Base-by-base conservation (phyloP, 2,329 filamentous ascomycete genomes). In the Cladorrhinum sp. region DNA sequence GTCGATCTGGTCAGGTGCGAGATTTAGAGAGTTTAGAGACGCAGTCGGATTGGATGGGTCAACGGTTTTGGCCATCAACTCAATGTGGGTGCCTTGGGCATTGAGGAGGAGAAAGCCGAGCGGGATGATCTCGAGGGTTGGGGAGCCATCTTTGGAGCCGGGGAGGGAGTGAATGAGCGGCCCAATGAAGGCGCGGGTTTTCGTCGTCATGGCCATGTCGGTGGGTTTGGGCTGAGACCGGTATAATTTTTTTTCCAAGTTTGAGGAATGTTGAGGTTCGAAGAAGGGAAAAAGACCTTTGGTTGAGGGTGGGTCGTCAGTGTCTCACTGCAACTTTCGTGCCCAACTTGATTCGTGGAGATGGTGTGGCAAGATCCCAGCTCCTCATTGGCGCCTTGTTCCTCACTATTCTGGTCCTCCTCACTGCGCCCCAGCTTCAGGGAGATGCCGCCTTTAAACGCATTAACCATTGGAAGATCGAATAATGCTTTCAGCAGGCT, bases 41-140 rank as follows among this genome's bases (percentile, higher is more conserved):
- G 48, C 29, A 3, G 8, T 18, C 3, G 22, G 24, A 9, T 56
- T 32, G 1, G 66, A 62, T 13, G 50, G 54, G 16, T 65, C 32
- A 2, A 66, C 48, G n/a, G 67, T 56, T 38, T 64, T 68, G 4
- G 13, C 13, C 18, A 65, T 29, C 13, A 76, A 54, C 13, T 57
- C 10, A 1, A 62, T 41, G 52, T 76, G 74, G 7, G 57, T 60
- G 13, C 73, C 73, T 7, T 70, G 55, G 7, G 57, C 6, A 5
- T 65, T 56, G 55, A 73, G 59, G 12, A 58, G 48, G 25, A 69
- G 25, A 27, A 63, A 24, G 41, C 62, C 56, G 6, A 38, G 55
- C 41, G 62, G 62, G 12, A 65, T 52, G 41, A 65, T 63, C 27
- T 66, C 60, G 20, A 66, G 58, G 9, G 58, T 58, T 2, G 61